Evolutionary conservation across 2,329 filamentous ascomycete species (phyloP).

Genomic region (Xylaria sp.): DNA sequence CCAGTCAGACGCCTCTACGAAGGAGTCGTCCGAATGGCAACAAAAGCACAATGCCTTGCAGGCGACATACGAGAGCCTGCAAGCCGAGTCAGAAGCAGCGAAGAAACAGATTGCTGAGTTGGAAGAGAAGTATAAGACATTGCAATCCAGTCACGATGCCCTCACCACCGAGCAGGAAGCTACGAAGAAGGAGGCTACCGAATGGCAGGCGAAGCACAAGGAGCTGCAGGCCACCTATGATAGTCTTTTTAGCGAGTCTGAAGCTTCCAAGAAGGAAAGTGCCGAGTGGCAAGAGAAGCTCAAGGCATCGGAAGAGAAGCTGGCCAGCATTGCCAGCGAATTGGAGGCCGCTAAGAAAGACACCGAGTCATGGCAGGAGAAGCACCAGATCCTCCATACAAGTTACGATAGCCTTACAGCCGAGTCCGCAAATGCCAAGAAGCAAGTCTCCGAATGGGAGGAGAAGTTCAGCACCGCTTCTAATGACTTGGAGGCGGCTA

Average conservation of each 20-base stretch:
- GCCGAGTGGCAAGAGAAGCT: conserved; percentile 46
- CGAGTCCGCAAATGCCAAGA: conserved; percentile 47
- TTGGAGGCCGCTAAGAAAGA: conserved; percentile 48
- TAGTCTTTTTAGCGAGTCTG: conserved; percentile 42
- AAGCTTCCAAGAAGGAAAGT: conserved; percentile 29
- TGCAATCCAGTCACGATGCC: conserved; percentile 15
- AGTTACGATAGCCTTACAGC: conserved; percentile 25
- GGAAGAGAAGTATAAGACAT: conserved; percentile 23
- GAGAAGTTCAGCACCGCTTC: conserved; percentile 38
- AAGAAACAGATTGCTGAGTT: conserved; percentile 36
- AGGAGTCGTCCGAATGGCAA: conserved; percentile 38
- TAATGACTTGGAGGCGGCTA: conserved; percentile 41
- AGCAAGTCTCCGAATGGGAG: conserved; percentile 43
- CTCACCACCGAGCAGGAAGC: conserved; percentile 25
- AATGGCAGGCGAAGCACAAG: conserved; percentile 40
- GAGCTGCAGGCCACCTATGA: conserved; percentile 38
- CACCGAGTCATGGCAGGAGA: conserved; percentile 36
- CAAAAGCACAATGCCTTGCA: conserved; percentile 38
- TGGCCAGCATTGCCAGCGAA: conserved; percentile 45
- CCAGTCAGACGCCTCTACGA: conserved; percentile 49
- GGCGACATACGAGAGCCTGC: conserved; percentile 29
- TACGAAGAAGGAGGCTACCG: conserved; percentile 40
- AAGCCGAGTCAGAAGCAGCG: conserved; percentile 40
- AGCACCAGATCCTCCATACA: conserved; percentile 31
- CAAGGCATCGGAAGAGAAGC: conserved; percentile 34